Evolutionary conservation across 345 rosid genomes (phyloP), one percentile per base, ranked within the genome.

Genomic region (Draba incana): DNA sequence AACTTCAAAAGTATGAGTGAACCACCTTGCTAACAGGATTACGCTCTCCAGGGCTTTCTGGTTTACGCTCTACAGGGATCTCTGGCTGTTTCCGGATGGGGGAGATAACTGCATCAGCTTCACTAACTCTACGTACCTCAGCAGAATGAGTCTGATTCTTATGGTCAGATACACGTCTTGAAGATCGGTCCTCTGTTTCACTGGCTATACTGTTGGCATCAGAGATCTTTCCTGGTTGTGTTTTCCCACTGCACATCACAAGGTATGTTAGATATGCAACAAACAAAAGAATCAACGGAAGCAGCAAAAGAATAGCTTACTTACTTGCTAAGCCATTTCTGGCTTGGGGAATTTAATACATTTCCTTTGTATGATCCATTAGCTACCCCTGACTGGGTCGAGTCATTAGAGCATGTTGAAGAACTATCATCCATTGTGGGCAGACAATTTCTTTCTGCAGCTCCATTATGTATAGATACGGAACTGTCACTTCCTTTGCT

Each of bases 381-480:
- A 71, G 78, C 79, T 50, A 79, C 85, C 63, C 81, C 81, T 8
- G 94, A 83, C 44, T 82, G 94, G 46, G 87, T 80, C 0, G 94
- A 90, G 62, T 93, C 96, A 9, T 88, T 84, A 15, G 97, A 90
- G 75, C 96, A 90, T 0, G 97, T 85, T 47, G 97, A 90, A 48
- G 98, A 85, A 80, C 92, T 92, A 82, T 89, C 98, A 84, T 86
- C 90, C 81, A 86, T 72, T 52, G 73, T 63, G 35, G 77, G 74
- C 11, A 75, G 71, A 68, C 69, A 72, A 64, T 81, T 84, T 60
- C 79, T 93, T 50, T 90, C 93, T 35, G 77, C 55, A 61, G 71
- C 56, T 57, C 86, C 97, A 72, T 84, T 84, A 7, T 83, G 88
- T 25, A 38, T 16, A 38, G 52, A 56, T 47, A 72, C 47, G 52